Percentiles rank a stretch among this genome's conserved stretches.
phyloP scores from a whole-genome alignment of 257 asterid species.

The Cordia subcordata region DNA sequence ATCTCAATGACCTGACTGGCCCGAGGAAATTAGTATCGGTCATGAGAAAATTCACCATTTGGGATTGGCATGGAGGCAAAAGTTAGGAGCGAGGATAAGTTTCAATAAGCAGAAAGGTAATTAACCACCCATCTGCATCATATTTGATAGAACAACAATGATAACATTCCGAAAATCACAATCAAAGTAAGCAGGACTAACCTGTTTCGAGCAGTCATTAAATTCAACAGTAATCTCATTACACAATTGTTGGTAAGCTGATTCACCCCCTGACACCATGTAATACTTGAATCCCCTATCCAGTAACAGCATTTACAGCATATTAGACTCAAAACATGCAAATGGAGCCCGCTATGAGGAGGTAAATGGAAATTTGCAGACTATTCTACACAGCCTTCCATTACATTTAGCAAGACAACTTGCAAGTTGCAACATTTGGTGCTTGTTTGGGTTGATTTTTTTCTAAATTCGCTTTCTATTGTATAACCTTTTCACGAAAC shows the following conservation, averaged over 20 bases:
- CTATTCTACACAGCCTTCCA: too few relatives aligned
- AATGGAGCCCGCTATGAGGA: too few relatives aligned
- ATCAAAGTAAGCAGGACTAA: slow-evolving; percentile 20
- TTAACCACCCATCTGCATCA: too few relatives aligned
- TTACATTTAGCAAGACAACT: too few relatives aligned
- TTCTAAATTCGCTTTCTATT: too few relatives aligned
- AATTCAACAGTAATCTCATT: slow-evolving; percentile 78
- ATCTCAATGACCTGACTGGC: slow-evolving; percentile 65
- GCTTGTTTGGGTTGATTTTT: too few relatives aligned
- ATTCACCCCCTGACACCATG: slow-evolving; percentile 73
- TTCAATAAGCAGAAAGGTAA: not conserved
- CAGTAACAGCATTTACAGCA: slow-evolving; percentile 4
- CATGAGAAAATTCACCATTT: not conserved
- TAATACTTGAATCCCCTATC: slow-evolving; percentile 81
- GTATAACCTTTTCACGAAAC: too few relatives aligned
- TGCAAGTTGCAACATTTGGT: too few relatives aligned
- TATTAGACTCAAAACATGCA: not conserved
- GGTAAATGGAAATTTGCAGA: too few relatives aligned
- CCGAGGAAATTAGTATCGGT: slow-evolving; percentile 9
- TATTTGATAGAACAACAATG: too few relatives aligned
- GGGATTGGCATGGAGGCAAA: not conserved
- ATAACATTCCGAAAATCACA: not conserved
- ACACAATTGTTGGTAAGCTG: slow-evolving; percentile 85
- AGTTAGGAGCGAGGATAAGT: not conserved
- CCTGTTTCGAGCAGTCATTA: slow-evolving; percentile 89